A percentile compares a stretch with the other conserved stretches of the same genome.
These are phyloP conservation scores for Blastocystis sp. DNA, from an alignment of 352 stramenopile species.

Conservation along the genomic window DNA sequence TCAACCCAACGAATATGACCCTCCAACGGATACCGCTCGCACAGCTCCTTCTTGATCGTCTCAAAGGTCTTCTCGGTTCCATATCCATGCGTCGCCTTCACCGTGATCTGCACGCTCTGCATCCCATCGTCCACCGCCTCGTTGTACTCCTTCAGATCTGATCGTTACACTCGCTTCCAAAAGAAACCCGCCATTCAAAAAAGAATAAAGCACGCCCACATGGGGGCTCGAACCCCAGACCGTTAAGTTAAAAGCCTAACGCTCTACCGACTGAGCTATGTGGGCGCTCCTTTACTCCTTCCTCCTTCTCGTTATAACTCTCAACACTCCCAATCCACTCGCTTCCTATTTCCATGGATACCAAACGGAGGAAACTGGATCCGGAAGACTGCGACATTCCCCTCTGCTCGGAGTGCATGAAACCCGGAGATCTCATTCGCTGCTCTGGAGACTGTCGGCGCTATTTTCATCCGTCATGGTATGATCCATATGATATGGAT, in stretches of 20 bases:
- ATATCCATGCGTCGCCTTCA: background rate
- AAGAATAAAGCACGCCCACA: constrained; percentile 11
- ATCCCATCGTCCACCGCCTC: background rate
- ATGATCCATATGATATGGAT: background rate
- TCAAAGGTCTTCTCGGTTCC: background rate
- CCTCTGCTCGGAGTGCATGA: background rate
- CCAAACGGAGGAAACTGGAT: too few species aligned
- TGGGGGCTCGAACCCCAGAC: constrained; percentile 55
- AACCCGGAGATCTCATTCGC: background rate
- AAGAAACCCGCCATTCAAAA: background rate
- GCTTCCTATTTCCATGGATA: too few species aligned
- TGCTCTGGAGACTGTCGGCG: background rate
- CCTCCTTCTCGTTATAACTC: too few species aligned
- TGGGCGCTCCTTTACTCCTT: background rate
- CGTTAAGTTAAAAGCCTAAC: constrained; percentile 57
- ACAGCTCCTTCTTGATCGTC: background rate
- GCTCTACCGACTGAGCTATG: constrained; percentile 55
- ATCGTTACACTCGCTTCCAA: background rate
- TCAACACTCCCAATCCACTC: too few species aligned
- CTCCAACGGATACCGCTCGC: background rate
- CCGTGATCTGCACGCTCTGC: background rate
- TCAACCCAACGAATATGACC: background rate
- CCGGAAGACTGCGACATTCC: too few species aligned
- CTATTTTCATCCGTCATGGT: constrained; percentile 15
- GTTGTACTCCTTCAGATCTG: constrained; percentile 21